Conservation (phyloP, 345 rosid genomes). For the Anastatica hierochuntica region DNA sequence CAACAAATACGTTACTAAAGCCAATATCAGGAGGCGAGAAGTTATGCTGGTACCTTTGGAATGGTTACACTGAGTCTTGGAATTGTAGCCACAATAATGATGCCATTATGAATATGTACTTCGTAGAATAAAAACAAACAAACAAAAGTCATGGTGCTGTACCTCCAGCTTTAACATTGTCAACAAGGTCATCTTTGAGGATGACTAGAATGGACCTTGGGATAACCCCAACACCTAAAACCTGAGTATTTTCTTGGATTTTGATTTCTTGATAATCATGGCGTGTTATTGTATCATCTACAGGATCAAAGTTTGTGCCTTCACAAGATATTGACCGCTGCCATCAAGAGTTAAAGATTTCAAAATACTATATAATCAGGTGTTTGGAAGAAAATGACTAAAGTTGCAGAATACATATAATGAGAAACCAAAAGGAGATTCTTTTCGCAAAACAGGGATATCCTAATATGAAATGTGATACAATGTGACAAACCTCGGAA, state of each 20-base stretch:
- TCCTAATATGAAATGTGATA: background rate
- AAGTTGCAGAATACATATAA: background rate
- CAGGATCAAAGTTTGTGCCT: slow-evolving; percentile 58
- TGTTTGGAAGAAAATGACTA: background rate
- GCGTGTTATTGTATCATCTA: slow-evolving; percentile 57
- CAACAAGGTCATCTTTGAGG: slow-evolving; percentile 89
- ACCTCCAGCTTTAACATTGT: slow-evolving; percentile 96
- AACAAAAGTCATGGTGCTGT: slow-evolving; percentile 15
- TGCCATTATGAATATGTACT: background rate
- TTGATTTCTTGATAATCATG: slow-evolving; percentile 96
- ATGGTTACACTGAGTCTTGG: background rate
- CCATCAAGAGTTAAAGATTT: slow-evolving; percentile 15
- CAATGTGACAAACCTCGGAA: slow-evolving; percentile 52
- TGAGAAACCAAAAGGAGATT: background rate
- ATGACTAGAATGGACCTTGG: slow-evolving; percentile 80
- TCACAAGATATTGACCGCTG: slow-evolving; percentile 68
- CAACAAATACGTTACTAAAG: background rate
- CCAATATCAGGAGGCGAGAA: background rate
- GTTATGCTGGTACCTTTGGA: background rate
- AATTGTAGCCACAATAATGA: background rate
- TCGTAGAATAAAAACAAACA: background rate
- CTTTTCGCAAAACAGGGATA: background rate
- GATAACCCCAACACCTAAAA: slow-evolving; percentile 87
- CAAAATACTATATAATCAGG: background rate
- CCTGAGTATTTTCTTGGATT: slow-evolving; percentile 89